A percentile compares a stretch with the other conserved stretches of the same genome.
Conservation (phyloP, 140 eudicot genomes). For the Anethum foeniculum region DNA sequence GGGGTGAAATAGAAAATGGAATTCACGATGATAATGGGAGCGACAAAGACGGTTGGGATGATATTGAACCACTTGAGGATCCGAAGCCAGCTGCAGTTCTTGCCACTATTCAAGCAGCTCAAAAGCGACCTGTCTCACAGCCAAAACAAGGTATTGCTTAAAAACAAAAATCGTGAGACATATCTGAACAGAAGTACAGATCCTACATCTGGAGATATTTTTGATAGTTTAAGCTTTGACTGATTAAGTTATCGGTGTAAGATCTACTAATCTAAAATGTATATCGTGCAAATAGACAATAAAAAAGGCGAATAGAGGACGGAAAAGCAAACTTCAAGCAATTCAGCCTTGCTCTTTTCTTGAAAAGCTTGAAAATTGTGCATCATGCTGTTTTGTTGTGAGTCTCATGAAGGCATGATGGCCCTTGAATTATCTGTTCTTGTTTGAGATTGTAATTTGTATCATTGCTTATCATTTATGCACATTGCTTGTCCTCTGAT, state of each 20-base stretch:
- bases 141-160: constrained; percentile 55
- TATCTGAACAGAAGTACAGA: background rate
- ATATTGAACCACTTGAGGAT: constrained; percentile 81
- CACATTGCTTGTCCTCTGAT: background rate
- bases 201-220: background rate
- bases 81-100: constrained; percentile 73
- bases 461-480: background rate
- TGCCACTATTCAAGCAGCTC: constrained; percentile 86
- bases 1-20: constrained; percentile 94
- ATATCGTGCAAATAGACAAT: background rate
- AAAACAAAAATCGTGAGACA: background rate
- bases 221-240: background rate
- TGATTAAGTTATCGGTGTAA: background rate
- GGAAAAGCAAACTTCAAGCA: background rate
- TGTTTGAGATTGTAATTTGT: background rate
- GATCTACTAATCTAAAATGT: background rate
- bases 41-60: constrained; percentile 97
- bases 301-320: background rate
- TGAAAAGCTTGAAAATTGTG: background rate
- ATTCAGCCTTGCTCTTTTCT: background rate
- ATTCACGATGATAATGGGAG: constrained; percentile 42
- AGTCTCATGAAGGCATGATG: background rate
- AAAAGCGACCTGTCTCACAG: constrained; percentile 74
- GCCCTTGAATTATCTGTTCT: background rate
- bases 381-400: background rate